Percentiles rank a stretch among this genome's conserved stretches.
Conservation (phyloP, 345 rosid genomes). For the Euphorbia peplus region DNA sequence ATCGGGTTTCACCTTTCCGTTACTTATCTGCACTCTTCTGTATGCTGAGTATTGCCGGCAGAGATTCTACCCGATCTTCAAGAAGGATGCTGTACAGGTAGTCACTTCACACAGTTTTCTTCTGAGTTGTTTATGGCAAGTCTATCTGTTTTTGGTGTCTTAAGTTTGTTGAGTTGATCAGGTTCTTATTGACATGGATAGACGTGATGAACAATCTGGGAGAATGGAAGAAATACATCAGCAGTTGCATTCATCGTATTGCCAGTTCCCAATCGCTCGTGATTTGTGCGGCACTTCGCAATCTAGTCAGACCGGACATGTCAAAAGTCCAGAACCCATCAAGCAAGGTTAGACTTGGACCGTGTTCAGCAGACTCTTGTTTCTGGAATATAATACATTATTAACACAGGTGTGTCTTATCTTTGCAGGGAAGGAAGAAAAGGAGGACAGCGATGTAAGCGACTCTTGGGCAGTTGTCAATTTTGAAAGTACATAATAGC, state of each 20-base stretch:
- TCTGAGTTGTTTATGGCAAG: too few relatives aligned
- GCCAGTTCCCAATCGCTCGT: slow-evolving; percentile 49
- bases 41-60: slow-evolving; percentile 80
- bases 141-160: not conserved
- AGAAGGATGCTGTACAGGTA: slow-evolving; percentile 69
- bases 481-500: not conserved
- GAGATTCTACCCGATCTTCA: slow-evolving; percentile 64
- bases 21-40: slow-evolving; percentile 61
- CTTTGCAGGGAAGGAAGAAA: slow-evolving; percentile 31
- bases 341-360: slow-evolving; percentile 32
- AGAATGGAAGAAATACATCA: slow-evolving; percentile 45
- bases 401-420: slow-evolving; percentile 6
- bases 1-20: slow-evolving; percentile 70
- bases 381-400: slow-evolving; percentile 2
- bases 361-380: not conserved
- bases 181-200: slow-evolving; percentile 84
- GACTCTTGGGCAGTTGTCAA: too few relatives aligned
- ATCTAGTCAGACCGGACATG: slow-evolving; percentile 11
- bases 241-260: slow-evolving; percentile 56
- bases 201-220: slow-evolving; percentile 59
- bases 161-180: slow-evolving; percentile 28
- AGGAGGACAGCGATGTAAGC: slow-evolving; percentile 1
- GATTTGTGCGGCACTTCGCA: slow-evolving; percentile 23
- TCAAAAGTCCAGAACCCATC: slow-evolving; percentile 23
- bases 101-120: not conserved